Base-by-base conservation (phyloP, 768 basidiomycete genomes). In the Clavulina sp. region DNA sequence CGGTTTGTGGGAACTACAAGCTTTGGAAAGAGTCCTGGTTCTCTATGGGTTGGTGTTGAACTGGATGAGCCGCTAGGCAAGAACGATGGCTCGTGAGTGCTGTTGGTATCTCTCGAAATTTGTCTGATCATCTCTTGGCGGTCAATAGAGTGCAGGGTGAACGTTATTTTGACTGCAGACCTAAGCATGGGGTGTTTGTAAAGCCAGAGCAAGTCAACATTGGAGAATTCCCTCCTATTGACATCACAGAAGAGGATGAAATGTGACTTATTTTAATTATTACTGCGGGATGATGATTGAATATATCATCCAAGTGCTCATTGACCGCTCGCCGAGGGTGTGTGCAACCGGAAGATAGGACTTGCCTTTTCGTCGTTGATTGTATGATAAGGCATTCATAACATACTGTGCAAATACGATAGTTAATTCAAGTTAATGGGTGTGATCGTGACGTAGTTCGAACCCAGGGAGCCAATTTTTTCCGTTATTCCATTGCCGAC, bases 1-100 rank as follows among this genome's bases (percentile, higher is more conserved):
- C 72, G 80, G n/a, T 96, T 80, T 58, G 79, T 89, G 26, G 93
- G 93, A 0, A 63, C 68, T 33, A 87, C 91, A 0, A 70, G 73
- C 52, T 95, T 96, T 60, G 76, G 76, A 6, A 75, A 72, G 53
- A 74, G 69, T 13, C 61, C 65, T 3, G 77, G 81, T 0, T 64
- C 64, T 0, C 58, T 77, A 0, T 97, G 92, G 92, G 74, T 96
- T 1, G 93, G 93, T 0, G 71, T 97, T 19, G 87, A 93, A 63
- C 86, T 91, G 60, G 93, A 97, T 61, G 93, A 97, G 59, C 92
- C 93, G 2, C 72, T 87, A 23, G 93, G 93, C 7, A 96, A 92
- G 68, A 91, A 92, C 56, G 84, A 96, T 63, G 93, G 93, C 58
- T 80, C 79, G 91, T 93, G 62, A 67, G 89, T 78, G 5, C 16